Conservation (phyloP, 2,329 filamentous ascomycete species). For the Nemania sp. region DNA sequence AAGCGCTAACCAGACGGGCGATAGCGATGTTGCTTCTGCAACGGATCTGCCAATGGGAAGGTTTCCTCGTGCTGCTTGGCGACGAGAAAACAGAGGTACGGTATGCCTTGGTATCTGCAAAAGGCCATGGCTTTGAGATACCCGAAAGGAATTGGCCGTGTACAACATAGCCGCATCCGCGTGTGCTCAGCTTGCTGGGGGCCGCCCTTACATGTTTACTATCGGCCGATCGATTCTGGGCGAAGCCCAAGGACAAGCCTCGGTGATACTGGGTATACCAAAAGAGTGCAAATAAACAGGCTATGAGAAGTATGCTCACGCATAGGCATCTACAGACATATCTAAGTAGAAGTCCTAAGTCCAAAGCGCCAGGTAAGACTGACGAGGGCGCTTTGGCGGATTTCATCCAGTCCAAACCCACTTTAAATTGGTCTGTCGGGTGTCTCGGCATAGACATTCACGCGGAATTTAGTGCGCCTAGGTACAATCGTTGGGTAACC, state of each 20-base stretch:
- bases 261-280: no score
- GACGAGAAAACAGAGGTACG: background rate
- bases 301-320: no score
- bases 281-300: no score
- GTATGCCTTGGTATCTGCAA: background rate
- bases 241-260: no score
- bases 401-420: background rate
- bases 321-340: no score
- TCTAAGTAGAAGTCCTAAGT: no score
- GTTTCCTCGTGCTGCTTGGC: background rate
- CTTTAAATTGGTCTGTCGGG: background rate
- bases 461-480: background rate
- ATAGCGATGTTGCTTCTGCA: no score
- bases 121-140: background rate
- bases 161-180: constrained; percentile 4
- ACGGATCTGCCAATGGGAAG: background rate
- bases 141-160: background rate
- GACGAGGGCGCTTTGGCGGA: no score
- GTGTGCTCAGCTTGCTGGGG: no score
- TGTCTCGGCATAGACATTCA: background rate
- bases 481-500: background rate
- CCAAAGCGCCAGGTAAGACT: no score
- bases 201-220: constrained; percentile 9
- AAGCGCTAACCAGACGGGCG: no score
- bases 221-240: constrained; percentile 15